These are phyloP conservation scores for Pseudisothecium myosuroides DNA, from an alignment of 225 moss, liverwort and hornwort species.

Conservation along the genomic window DNA sequence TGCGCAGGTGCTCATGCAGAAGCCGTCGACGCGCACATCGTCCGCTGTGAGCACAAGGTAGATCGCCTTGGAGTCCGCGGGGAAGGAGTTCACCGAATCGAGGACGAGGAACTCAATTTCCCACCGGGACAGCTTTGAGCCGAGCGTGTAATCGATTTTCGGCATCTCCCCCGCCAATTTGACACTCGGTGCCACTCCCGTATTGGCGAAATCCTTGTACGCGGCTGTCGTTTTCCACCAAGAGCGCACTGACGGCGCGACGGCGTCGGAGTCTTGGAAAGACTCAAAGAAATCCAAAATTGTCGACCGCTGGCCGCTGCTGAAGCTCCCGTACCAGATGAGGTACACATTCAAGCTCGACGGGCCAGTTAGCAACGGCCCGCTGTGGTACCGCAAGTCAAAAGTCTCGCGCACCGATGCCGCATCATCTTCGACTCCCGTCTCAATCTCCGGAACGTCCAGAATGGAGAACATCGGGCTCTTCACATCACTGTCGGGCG, in stretches of 20 bases:
- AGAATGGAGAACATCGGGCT: background rate
- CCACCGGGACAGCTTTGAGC: conserved; percentile 22
- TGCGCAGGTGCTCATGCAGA: conserved; percentile 61
- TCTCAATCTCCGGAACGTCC: background rate
- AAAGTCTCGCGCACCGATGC: conserved; percentile 2
- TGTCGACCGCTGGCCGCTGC: conserved; percentile 14
- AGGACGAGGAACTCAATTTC: conserved; percentile 52
- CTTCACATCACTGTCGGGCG: background rate
- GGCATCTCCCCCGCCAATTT: conserved; percentile 31
- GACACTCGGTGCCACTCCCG: conserved; percentile 12
- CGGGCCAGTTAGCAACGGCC: conserved; percentile 37
- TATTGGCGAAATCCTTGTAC: conserved; percentile 49
- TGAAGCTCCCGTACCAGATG: conserved; percentile 81
- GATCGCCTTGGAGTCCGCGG: conserved; percentile 34
- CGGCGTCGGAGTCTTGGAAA: conserved; percentile 15
- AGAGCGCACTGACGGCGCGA: conserved; percentile 35
- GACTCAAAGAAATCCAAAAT: conserved; percentile 65
- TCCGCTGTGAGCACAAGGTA: conserved; percentile 58
- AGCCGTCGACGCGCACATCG: conserved; percentile 47
- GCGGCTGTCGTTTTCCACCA: conserved; percentile 82
- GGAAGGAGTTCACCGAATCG: conserved; percentile 17
- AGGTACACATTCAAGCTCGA: conserved; percentile 36
- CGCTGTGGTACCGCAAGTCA: conserved; percentile 62
- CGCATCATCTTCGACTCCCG: background rate
- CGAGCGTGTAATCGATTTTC: conserved; percentile 15